phyloP scores from a whole-genome alignment of 2,329 filamentous ascomycete species.

The Dothideomycetes sp. region DNA sequence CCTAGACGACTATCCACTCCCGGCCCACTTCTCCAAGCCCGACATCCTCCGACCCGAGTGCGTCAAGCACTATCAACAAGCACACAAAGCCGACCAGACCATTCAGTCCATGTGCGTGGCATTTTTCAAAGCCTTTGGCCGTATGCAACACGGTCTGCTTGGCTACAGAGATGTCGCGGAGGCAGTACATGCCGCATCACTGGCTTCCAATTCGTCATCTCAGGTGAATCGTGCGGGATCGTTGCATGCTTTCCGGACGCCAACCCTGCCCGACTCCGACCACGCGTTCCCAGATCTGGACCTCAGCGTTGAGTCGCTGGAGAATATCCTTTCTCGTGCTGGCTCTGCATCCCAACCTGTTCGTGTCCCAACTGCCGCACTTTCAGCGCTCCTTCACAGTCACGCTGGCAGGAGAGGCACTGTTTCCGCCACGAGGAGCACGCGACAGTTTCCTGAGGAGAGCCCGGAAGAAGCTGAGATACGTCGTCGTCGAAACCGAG shows the following conservation, averaged over 20 bases:
- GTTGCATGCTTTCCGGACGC: too few species aligned
- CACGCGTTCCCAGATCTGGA: neutral
- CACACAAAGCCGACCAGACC: constrained; percentile 1
- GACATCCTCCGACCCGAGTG: neutral
- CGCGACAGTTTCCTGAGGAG: neutral
- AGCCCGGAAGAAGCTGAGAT: neutral
- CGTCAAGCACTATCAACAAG: neutral
- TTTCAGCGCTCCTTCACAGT: neutral
- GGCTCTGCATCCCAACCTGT: neutral
- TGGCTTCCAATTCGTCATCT: too few species aligned
- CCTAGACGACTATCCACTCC: constrained; percentile 10
- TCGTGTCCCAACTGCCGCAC: neutral
- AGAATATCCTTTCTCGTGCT: neutral
- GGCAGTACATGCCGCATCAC: neutral
- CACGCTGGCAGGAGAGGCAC: neutral
- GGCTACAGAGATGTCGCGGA: neutral
- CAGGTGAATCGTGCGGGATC: too few species aligned
- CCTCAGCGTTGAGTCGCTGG: neutral
- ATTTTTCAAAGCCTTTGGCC: neutral
- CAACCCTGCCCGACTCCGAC: too few species aligned
- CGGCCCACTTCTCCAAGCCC: neutral
- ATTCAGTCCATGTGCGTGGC: neutral
- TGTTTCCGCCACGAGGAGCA: neutral
- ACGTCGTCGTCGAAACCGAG: neutral
- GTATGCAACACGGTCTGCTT: constrained; percentile 1